These are phyloP conservation scores for Serendipita sp. DNA, from an alignment of 768 basidiomycete genomes.

Conservation along the genomic window DNA sequence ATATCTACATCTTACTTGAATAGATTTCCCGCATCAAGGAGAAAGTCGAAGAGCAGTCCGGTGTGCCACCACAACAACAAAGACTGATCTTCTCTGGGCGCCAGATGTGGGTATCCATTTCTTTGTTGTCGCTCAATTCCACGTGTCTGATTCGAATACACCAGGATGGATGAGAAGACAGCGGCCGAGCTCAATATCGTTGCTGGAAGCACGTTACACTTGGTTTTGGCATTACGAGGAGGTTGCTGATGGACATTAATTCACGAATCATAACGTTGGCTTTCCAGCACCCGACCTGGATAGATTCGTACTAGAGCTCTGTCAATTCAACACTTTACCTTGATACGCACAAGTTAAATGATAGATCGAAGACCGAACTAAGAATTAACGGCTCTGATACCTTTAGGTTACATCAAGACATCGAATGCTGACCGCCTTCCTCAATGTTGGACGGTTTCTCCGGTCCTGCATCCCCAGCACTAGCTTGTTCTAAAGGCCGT, in stretches of 20 bases:
- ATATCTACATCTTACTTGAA: slow-evolving; percentile 8
- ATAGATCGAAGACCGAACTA: too few species aligned
- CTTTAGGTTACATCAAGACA: too few species aligned
- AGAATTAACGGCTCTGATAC: too few species aligned
- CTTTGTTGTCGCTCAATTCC: background rate
- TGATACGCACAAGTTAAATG: too few species aligned
- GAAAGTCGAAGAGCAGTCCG: slow-evolving; percentile 95
- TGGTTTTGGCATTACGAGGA: slow-evolving; percentile 90
- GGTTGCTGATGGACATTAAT: slow-evolving; percentile 24
- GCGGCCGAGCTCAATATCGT: slow-evolving; percentile 69
- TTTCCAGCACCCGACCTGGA: too few species aligned
- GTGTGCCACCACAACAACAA: slow-evolving; percentile 92
- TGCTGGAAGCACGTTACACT: slow-evolving; percentile 78
- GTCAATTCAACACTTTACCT: too few species aligned
- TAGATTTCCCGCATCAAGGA: slow-evolving; percentile 93
- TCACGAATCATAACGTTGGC: too few species aligned
- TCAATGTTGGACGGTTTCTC: too few species aligned
- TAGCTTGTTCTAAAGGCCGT: too few species aligned
- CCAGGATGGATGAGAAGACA: slow-evolving; percentile 82
- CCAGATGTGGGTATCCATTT: slow-evolving; percentile 55
- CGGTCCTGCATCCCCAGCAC: too few species aligned
- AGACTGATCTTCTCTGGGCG: slow-evolving; percentile 84
- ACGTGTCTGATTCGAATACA: background rate
- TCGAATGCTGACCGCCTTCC: too few species aligned
- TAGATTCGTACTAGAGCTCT: too few species aligned